Evolutionary conservation across 2,329 filamentous ascomycete genomes (phyloP), one percentile per base, ranked within the genome.

Genomic region (Curvularia lunata): DNA sequence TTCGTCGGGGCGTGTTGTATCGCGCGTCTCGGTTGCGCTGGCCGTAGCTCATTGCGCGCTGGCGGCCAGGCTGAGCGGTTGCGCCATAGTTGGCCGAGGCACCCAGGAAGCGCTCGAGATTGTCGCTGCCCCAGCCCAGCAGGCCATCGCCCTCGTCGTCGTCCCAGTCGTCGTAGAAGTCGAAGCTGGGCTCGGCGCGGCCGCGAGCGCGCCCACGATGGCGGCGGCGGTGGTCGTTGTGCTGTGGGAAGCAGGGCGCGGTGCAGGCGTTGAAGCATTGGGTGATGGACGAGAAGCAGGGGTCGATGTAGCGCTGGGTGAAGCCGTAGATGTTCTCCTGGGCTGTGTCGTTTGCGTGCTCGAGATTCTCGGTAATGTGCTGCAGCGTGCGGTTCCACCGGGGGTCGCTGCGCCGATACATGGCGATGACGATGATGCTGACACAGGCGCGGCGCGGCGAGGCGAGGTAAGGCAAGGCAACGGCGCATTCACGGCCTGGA

Each of bases 161-260:
- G 60, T 97, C 92, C 94, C 94, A 98, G 77, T 97, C 94, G 77
- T 97, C 94, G 80, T 98, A 98, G 75, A 98, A 98, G 76, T 97
- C 94, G 74, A 98, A 98, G 70, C 86, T 93, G 69, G 90, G 86
- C 77, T 97, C 93, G 27, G 92, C 90, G 50, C 87, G 78, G 2
- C 86, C 86, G 59, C 81, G 75, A 54, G 79, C 77, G 21, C 82
- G 78, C 18, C 78, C 78, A 34, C 89, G 85, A 68, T 92, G 87
- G 55, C 91, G 86, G 28, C 91, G 87, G 57, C 90, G 87, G 72
- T 94, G 87, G 72, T 94, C 91, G 66, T 93, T 90, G 53, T 86
- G 86, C 70, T 86, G 87, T 52, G 91, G 89, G 34, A 91, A 91
- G 52, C 88, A 86, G 12, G 86, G 82, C 43, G 88, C 87, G 66